Percentiles rank a stretch among this genome's conserved stretches.
Evolutionary conservation across 805 yeast genomes (phyloP).

Genomic region (Tetrapisispora phaffii): DNA sequence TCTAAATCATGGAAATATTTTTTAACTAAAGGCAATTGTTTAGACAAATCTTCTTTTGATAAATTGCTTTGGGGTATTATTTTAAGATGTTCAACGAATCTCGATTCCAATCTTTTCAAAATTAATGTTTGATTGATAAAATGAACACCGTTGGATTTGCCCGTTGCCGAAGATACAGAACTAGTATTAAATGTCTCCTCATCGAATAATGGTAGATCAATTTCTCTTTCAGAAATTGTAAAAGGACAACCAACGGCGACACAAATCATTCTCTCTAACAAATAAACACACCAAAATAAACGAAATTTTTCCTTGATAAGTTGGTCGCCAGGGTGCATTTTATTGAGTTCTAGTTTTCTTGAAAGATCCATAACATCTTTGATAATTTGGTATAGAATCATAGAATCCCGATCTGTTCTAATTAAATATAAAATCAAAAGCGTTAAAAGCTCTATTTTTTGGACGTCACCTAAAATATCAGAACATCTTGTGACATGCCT

Average conservation of each 20-base stretch:
- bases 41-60: conserved; percentile 12
- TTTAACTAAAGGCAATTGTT: conserved; percentile 44
- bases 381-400: conserved; percentile 43
- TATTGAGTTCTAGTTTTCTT: conserved; percentile 21
- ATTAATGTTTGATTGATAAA: conserved; percentile 50
- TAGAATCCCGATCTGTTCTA: conserved; percentile 52
- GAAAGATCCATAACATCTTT: conserved; percentile 43
- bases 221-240: conserved; percentile 40
- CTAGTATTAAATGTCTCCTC: conserved; percentile 30
- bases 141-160: conserved; percentile 26
- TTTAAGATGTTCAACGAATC: conserved; percentile 42
- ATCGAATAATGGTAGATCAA: conserved; percentile 43
- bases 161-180: conserved; percentile 4
- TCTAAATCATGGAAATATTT: conserved; percentile 45
- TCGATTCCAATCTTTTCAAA: conserved; percentile 49
- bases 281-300: conserved; percentile 55
- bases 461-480: conserved; percentile 31
- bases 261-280: conserved; percentile 52
- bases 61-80: conserved; percentile 5
- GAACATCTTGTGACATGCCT: conserved; percentile 43
- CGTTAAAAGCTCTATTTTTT: conserved; percentile 44
- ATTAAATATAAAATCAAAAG: conserved; percentile 45
- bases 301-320: conserved; percentile 37
- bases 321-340: conserved; percentile 18
- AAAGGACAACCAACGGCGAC: conserved; percentile 54